phyloP scores from a whole-genome alignment of 139 green algal genomes.

The Medakamo hakoo region DNA sequence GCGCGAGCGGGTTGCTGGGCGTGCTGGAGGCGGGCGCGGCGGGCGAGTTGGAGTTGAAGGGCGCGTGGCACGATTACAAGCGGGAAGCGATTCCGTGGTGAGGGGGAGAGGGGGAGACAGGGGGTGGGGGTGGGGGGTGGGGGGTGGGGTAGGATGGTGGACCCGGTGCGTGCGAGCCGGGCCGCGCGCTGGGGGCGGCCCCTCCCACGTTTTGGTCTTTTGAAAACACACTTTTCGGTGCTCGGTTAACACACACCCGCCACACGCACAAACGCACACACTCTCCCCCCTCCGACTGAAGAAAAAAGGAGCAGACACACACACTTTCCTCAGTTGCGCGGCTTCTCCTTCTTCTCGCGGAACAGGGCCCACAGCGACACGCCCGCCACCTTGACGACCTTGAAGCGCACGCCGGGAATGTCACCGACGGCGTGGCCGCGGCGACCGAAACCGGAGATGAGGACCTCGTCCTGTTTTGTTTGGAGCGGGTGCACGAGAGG shows the following conservation, averaged over 20 bases:
- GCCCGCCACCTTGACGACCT: slow-evolving; percentile 97
- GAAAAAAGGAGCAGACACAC: neutral
- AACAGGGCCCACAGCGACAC: slow-evolving; percentile 94
- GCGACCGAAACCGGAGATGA: slow-evolving; percentile 95
- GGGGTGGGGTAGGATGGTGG: too few species aligned
- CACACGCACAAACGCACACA: too few species aligned
- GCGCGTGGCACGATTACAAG: slow-evolving; percentile 44
- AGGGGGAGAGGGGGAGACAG: slow-evolving; percentile 6
- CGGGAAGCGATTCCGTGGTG: slow-evolving; percentile 61
- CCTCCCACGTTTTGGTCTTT: too few species aligned
- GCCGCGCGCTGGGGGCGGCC: too few species aligned
- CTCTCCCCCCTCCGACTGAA: too few species aligned
- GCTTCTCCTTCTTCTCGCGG: slow-evolving; percentile 98
- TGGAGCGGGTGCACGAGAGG: neutral
- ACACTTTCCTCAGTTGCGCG: slow-evolving; percentile 29
- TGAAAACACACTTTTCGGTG: too few species aligned
- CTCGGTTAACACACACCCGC: too few species aligned
- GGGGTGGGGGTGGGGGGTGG: too few species aligned
- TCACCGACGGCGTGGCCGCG: slow-evolving; percentile 96
- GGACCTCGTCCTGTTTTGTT: slow-evolving; percentile 83
- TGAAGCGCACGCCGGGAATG: slow-evolving; percentile 99
- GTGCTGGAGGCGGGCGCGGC: slow-evolving; percentile 22
- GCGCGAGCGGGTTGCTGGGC: slow-evolving; percentile 18
- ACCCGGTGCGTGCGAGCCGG: too few species aligned
- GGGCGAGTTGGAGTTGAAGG: slow-evolving; percentile 20